Percentiles rank a stretch among this genome's conserved stretches.
Conservation (phyloP, 2,329 filamentous ascomycete species). For the Botrytis tulipae region DNA sequence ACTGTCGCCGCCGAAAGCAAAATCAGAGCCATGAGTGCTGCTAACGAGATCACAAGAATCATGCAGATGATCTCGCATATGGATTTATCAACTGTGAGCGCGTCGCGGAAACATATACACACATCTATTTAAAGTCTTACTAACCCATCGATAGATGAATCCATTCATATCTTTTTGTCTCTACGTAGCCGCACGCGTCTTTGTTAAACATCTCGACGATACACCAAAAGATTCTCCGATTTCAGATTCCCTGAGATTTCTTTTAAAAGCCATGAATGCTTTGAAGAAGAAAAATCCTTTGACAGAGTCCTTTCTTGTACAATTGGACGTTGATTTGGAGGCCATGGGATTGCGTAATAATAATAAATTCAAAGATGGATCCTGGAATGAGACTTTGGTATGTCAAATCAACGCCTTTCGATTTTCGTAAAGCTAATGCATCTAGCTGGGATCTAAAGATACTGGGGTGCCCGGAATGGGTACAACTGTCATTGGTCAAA, state of each 20-base stretch:
- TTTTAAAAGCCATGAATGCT: constrained; percentile 86
- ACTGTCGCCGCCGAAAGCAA: constrained; percentile 87
- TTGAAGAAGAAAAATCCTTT: constrained; percentile 85
- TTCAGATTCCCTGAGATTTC: constrained; percentile 80
- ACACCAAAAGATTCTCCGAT: constrained; percentile 80
- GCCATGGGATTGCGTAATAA: constrained; percentile 61
- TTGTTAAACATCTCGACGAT: constrained; percentile 94
- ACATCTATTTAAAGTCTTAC: background rate
- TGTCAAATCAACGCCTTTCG: constrained; percentile 27
- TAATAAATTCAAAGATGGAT: constrained; percentile 54
- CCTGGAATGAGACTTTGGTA: constrained; percentile 41
- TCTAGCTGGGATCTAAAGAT: constrained; percentile 31
- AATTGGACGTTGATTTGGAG: constrained; percentile 88
- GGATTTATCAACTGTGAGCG: constrained; percentile 74
- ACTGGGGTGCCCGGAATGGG: constrained; percentile 22
- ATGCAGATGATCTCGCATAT: constrained; percentile 94
- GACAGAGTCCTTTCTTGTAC: constrained; percentile 90
- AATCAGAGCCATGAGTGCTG: constrained; percentile 86
- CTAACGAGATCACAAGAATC: constrained; percentile 88
- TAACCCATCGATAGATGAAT: constrained; percentile 68
- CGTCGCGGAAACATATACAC: background rate
- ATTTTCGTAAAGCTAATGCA: constrained; percentile 23
- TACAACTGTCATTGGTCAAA: background rate
- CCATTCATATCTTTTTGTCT: constrained; percentile 94
- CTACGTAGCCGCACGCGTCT: constrained; percentile 92